Percentiles rank a stretch among this genome's conserved stretches.
phyloP scores from a whole-genome alignment of 768 basidiomycete species.

The Cyathus striatus region DNA sequence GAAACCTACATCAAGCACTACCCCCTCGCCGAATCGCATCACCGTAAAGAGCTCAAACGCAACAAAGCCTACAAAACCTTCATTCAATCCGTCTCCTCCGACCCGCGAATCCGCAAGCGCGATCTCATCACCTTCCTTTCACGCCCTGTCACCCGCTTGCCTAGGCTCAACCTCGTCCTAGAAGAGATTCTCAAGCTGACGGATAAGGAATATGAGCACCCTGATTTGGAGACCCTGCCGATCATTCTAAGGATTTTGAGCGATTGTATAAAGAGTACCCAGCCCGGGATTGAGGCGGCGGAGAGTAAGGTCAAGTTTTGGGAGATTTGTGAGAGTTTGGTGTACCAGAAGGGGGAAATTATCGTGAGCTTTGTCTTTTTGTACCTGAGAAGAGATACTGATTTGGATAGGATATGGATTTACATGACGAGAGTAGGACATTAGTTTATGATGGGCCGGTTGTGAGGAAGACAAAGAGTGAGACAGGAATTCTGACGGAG shows the following conservation, averaged over 20 bases:
- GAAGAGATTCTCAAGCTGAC: constrained; percentile 67
- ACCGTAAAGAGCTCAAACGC: constrained; percentile 68
- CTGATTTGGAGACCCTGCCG: constrained; percentile 74
- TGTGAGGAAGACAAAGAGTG: constrained; percentile 53
- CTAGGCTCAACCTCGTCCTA: constrained; percentile 70
- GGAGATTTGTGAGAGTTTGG: constrained; percentile 70
- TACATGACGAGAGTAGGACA: constrained; percentile 71
- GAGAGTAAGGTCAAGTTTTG: constrained; percentile 88
- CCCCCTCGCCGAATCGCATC: constrained; percentile 77
- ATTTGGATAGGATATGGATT: constrained; percentile 69
- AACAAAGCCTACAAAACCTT: constrained; percentile 68
- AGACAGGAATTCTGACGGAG: constrained; percentile 53
- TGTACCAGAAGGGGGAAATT: constrained; percentile 75
- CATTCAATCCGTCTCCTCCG: constrained; percentile 52
- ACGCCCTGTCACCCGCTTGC: constrained; percentile 84
- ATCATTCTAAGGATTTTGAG: constrained; percentile 63
- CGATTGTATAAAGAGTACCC: constrained; percentile 76
- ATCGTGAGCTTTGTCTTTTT: constrained; percentile 31
- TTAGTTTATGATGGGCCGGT: constrained; percentile 65
- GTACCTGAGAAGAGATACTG: neutral
- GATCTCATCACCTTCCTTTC: constrained; percentile 81
- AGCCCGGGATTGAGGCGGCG: constrained; percentile 89
- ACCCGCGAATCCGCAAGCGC: constrained; percentile 67
- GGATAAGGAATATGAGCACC: constrained; percentile 61
- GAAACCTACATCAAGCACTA: constrained; percentile 87